phyloP scores from a whole-genome alignment of 345 rosid genomes.

The Acer yangbiense region DNA sequence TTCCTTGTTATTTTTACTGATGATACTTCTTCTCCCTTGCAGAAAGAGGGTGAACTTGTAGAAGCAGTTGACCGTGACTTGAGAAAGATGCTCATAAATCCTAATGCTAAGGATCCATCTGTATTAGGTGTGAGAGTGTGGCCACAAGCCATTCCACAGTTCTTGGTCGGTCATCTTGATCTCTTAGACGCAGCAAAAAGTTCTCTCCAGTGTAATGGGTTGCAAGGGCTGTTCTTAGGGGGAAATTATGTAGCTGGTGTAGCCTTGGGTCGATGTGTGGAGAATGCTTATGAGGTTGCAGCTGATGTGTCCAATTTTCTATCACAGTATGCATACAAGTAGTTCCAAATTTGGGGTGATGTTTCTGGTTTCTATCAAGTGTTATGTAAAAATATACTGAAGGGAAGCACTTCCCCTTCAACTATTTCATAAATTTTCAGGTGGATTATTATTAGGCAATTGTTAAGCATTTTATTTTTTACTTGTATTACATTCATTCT shows the following conservation, averaged over 20 bases:
- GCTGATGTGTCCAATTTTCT: conserved; percentile 65
- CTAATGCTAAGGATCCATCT: conserved; percentile 71
- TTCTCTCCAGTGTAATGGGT: conserved; percentile 51
- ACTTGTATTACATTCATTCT: background rate
- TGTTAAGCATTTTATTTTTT: too few relatives aligned
- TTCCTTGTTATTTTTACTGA: background rate
- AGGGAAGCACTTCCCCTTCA: background rate
- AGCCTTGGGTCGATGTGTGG: conserved; percentile 87
- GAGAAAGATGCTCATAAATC: conserved; percentile 89
- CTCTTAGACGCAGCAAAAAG: conserved; percentile 62
- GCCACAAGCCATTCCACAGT: conserved; percentile 97
- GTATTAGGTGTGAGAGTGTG: conserved; percentile 74
- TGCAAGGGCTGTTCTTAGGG: conserved; percentile 73
- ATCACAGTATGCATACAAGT: conserved; percentile 57
- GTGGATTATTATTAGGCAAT: too few relatives aligned
- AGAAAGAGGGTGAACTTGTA: conserved; percentile 72
- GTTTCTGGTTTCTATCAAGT: background rate
- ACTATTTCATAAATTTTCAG: too few relatives aligned
- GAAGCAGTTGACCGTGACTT: conserved; percentile 88
- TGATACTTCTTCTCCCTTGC: conserved; percentile 24
- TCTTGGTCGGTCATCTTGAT: conserved; percentile 82
- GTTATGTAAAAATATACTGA: background rate
- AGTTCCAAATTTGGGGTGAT: conserved; percentile 3
- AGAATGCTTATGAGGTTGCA: conserved; percentile 81
- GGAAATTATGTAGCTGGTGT: conserved; percentile 87